phyloP scores from a whole-genome alignment of 2,329 filamentous ascomycete species.

The Calonectria hawksworthii region DNA sequence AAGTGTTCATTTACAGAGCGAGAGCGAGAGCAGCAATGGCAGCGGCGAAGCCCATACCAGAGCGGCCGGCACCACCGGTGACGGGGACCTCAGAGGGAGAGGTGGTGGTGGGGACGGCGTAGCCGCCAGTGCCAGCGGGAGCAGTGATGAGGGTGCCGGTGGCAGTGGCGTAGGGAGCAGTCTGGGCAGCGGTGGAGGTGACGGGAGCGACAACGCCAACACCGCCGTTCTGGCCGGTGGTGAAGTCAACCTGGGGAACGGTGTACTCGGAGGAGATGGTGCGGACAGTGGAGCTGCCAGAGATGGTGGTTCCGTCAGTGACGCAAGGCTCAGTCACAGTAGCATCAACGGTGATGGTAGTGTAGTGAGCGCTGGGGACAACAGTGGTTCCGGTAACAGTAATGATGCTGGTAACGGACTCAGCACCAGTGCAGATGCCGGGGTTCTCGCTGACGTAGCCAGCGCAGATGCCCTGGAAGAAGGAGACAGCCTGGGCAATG shows the following conservation, averaged over 20 bases:
- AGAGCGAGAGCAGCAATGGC: constrained; percentile 60
- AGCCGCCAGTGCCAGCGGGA: constrained; percentile 49
- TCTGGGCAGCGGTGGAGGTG: constrained; percentile 57
- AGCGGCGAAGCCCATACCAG: constrained; percentile 62
- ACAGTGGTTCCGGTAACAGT: constrained; percentile 67
- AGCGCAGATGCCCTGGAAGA: constrained; percentile 94
- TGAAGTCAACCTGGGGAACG: constrained; percentile 68
- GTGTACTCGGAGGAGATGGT: constrained; percentile 66
- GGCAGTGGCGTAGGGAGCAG: constrained; percentile 40
- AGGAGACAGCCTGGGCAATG: constrained; percentile 79
- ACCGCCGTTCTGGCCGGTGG: constrained; percentile 48
- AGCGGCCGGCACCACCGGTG: constrained; percentile 56
- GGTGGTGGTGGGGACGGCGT: constrained; percentile 52
- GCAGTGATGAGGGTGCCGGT: constrained; percentile 44
- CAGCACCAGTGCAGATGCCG: constrained; percentile 84
- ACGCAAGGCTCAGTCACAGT: constrained; percentile 66
- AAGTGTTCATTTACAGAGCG: constrained; percentile 58
- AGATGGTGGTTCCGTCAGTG: constrained; percentile 62
- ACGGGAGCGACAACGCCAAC: constrained; percentile 44
- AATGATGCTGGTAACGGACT: constrained; percentile 73
- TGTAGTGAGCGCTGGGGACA: constrained; percentile 63
- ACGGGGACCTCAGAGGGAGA: constrained; percentile 53
- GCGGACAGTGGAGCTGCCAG: constrained; percentile 61
- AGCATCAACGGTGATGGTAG: constrained; percentile 64
- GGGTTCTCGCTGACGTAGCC: constrained; percentile 82